A percentile compares a stretch with the other conserved stretches of the same genome.
Evolutionary conservation across 2,329 filamentous ascomycete species (phyloP).

Genomic region (Phoma sp.): DNA sequence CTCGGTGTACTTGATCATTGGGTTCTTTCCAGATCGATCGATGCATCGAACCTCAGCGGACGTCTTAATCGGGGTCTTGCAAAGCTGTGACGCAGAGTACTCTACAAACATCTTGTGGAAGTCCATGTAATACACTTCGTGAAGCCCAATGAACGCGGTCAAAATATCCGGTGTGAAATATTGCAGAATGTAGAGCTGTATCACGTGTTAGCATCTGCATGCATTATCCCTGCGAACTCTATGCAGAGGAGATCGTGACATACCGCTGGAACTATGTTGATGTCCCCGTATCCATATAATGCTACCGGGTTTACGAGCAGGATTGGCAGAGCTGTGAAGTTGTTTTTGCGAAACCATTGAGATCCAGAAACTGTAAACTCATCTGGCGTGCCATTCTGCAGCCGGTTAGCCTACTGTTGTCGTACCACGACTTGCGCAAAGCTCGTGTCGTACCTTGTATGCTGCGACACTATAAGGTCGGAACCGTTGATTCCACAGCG

Average conservation of each 20-base stretch:
- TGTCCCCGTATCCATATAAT: conserved; percentile 50
- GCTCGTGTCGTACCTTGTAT: conserved; percentile 42
- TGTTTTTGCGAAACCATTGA: conserved; percentile 47
- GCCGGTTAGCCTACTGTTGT: conserved; percentile 23
- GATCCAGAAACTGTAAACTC: conserved; percentile 45
- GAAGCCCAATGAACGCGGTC: conserved; percentile 46
- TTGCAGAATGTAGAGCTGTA: conserved; percentile 48
- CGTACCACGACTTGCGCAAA: conserved; percentile 14
- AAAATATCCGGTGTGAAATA: conserved; percentile 51
- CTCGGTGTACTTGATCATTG: conserved; percentile 44
- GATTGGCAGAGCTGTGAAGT: conserved; percentile 45
- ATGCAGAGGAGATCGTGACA: conserved; percentile 28
- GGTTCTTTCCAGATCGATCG: conserved; percentile 44
- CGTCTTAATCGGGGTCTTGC: conserved; percentile 43
- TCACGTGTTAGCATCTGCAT: conserved; percentile 38
- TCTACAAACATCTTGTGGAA: conserved; percentile 48
- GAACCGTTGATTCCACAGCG: conserved; percentile 44
- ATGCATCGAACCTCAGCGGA: conserved; percentile 46
- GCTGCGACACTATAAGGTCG: conserved; percentile 40
- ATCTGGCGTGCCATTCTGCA: conserved; percentile 47
- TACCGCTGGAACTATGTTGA: conserved; percentile 48
- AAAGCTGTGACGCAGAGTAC: conserved; percentile 39
- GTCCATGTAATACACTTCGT: conserved; percentile 48
- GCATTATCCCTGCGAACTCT: conserved; percentile 29
- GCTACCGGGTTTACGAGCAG: conserved; percentile 47